phyloP scores from a whole-genome alignment of 192 early-diverging fungal species.

The Diversispora eburnea region DNA sequence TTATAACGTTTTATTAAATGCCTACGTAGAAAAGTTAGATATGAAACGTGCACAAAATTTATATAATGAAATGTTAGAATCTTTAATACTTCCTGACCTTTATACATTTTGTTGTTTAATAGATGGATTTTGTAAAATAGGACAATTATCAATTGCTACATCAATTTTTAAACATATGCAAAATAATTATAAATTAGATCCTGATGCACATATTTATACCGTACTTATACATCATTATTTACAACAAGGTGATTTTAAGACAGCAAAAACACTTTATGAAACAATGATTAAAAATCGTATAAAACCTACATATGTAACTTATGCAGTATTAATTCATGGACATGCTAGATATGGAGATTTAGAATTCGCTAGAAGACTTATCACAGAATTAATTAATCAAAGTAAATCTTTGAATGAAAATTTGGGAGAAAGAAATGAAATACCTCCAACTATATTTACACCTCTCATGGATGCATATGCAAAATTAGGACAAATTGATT shows the following conservation, averaged over 20 bases:
- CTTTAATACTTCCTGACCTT: slow-evolving; percentile 37
- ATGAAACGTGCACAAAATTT: slow-evolving; percentile 41
- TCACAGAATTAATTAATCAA: slow-evolving; percentile 16
- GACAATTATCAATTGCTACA: slow-evolving; percentile 37
- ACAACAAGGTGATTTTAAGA: slow-evolving; percentile 30
- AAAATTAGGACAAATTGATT: slow-evolving; percentile 29
- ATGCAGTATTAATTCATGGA: slow-evolving; percentile 44
- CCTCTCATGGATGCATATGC: slow-evolving; percentile 45
- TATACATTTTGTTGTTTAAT: slow-evolving; percentile 47
- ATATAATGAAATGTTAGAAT: slow-evolving; percentile 44
- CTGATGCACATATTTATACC: slow-evolving; percentile 43
- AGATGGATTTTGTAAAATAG: slow-evolving; percentile 38
- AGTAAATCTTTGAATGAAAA: neutral
- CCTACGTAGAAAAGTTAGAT: slow-evolving; percentile 55
- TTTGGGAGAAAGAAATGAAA: slow-evolving; percentile 15
- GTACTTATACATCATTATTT: slow-evolving; percentile 51
- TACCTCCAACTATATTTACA: slow-evolving; percentile 40
- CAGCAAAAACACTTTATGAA: slow-evolving; percentile 40
- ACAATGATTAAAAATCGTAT: slow-evolving; percentile 41
- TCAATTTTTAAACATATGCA: slow-evolving; percentile 44
- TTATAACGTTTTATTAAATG: slow-evolving; percentile 79
- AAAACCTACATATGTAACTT: slow-evolving; percentile 44
- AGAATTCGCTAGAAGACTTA: slow-evolving; percentile 9
- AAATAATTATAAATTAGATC: slow-evolving; percentile 34
- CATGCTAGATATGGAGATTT: slow-evolving; percentile 35